Evolutionary conservation across 441 rosid genomes (phyloP).

Genomic region (Codiaeum variegatum): DNA sequence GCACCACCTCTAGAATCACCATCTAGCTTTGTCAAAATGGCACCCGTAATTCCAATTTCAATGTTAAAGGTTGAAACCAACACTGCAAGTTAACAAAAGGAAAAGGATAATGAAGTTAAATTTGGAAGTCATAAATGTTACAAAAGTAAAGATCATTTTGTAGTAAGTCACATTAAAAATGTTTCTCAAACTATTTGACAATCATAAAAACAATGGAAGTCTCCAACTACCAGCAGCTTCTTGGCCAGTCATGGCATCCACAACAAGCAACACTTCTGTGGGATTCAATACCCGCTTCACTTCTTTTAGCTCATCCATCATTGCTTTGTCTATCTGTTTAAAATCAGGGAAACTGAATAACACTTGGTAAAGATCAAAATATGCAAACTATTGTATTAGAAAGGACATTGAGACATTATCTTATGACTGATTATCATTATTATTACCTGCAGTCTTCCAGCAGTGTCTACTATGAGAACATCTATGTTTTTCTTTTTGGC

Average conservation of each 20-base stretch:
- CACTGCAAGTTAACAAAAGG: slow-evolving; percentile 44
- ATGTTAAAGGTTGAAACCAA: slow-evolving; percentile 89
- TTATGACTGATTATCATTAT: slow-evolving; percentile 6
- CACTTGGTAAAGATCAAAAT: slow-evolving; percentile 16
- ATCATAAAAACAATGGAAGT: slow-evolving; percentile 10
- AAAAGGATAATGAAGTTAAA: slow-evolving; percentile 16
- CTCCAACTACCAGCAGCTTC: slow-evolving; percentile 83
- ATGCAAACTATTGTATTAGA: neutral
- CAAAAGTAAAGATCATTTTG: neutral
- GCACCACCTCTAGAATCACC: slow-evolving; percentile 99
- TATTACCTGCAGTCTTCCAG: slow-evolving; percentile 95
- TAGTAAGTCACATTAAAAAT: neutral
- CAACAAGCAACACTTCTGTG: slow-evolving; percentile 93
- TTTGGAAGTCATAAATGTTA: neutral
- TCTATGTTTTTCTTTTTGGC: slow-evolving; percentile 81
- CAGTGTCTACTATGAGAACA: slow-evolving; percentile 91
- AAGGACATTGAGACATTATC: slow-evolving; percentile 10
- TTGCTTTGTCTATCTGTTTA: slow-evolving; percentile 82
- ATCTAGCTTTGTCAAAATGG: slow-evolving; percentile 94
- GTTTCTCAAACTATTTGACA: neutral
- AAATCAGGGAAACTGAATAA: slow-evolving; percentile 17
- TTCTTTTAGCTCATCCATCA: slow-evolving; percentile 97
- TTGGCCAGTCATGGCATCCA: slow-evolving; percentile 99
- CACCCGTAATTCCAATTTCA: slow-evolving; percentile 98
- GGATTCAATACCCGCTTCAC: slow-evolving; percentile 82